Percentiles rank a stretch among this genome's conserved stretches.
Conservation (phyloP, 768 basidiomycete species). For the Clitopilus passeckerianus region DNA sequence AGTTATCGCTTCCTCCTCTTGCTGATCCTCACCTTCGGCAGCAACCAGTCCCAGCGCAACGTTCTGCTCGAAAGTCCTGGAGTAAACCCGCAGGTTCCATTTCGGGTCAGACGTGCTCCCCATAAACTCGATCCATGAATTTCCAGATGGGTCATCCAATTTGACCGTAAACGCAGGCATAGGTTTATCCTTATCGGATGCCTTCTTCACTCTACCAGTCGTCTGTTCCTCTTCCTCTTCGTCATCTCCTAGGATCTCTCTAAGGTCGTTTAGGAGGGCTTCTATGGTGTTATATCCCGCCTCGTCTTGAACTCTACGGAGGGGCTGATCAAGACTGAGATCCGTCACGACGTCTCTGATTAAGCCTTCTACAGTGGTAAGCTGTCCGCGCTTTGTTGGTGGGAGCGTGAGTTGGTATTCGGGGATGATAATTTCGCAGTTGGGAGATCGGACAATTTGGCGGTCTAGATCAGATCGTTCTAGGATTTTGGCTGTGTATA, state of each 20-base stretch:
- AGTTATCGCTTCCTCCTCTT: not conserved
- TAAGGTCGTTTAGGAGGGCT: slow-evolving; percentile 60
- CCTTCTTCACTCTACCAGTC: slow-evolving; percentile 24
- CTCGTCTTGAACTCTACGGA: slow-evolving; percentile 77
- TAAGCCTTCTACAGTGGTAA: slow-evolving; percentile 96
- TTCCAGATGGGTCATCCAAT: slow-evolving; percentile 91
- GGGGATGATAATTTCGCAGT: slow-evolving; percentile 77
- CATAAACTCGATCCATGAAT: slow-evolving; percentile 92
- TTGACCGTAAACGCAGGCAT: slow-evolving; percentile 76
- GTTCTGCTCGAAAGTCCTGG: slow-evolving; percentile 78
- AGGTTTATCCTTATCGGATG: slow-evolving; percentile 40
- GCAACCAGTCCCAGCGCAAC: slow-evolving; percentile 68
- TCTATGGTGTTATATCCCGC: slow-evolving; percentile 72
- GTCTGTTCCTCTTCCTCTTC: slow-evolving; percentile 46
- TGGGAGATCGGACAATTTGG: slow-evolving; percentile 86
- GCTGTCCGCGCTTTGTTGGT: slow-evolving; percentile 73
- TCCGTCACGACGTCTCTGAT: slow-evolving; percentile 79
- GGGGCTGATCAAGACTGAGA: slow-evolving; percentile 74
- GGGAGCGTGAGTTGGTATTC: slow-evolving; percentile 92
- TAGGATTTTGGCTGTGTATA: slow-evolving; percentile 78
- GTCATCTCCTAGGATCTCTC: slow-evolving; percentile 57
- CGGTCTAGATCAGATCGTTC: slow-evolving; percentile 78
- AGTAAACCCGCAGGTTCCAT: slow-evolving; percentile 86
- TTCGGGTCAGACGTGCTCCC: slow-evolving; percentile 87
- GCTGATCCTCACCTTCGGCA: slow-evolving; percentile 29